Base-by-base conservation (phyloP, 345 rosid genomes). In the Capsella bursapastoris region DNA sequence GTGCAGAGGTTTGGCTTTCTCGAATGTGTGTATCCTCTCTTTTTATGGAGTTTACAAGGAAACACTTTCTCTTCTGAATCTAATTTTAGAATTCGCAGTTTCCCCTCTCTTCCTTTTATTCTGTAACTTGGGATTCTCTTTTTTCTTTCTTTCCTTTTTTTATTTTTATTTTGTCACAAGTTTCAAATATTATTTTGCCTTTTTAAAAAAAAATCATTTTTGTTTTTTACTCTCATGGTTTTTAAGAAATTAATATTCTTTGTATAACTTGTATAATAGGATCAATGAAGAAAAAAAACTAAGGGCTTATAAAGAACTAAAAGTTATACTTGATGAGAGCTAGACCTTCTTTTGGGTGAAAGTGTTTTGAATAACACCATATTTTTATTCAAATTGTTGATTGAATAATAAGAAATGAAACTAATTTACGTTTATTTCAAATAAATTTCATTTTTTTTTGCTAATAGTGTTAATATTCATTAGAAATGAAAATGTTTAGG, bases 11-110 rank as follows among this genome's bases (percentile, higher is more conserved):
- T 37, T 27, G 29, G 64, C 9, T 38, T 22, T 40, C 9, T 51
- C 51, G 52, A 11, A 27, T 11, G 68, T 62, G 38, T 61, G 41
- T 37, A 2, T 37, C 11, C 41, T 45, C 29, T 32, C 35, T 6
- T 22, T 4, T 40, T 5, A 28, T 38, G 4, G 37, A 38, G 49
- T 16, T 57, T 55, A 6, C n/a, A 45, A 43, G 49, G 18, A 22
- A 22, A 22, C 25, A 22, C 25, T 22, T 22, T 22, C 25, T 65
- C 28, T 52, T 13, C 9, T 47, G 48, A 51, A 4, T 63, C 10
- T 65, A 5, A 47, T 56, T 44, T 4, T 27, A 14, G 7, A 41
- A 55, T 27, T 53, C 27, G 15, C 70, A 44, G 35, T 75, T 44
- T 27, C 57, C 74, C 43, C 4, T 48, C 15, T 6, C 9, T 47